Evolutionary conservation across 148 eudicot genomes (phyloP), one percentile per base, ranked within the genome.

Genomic region (Salicornia ramosissima): DNA sequence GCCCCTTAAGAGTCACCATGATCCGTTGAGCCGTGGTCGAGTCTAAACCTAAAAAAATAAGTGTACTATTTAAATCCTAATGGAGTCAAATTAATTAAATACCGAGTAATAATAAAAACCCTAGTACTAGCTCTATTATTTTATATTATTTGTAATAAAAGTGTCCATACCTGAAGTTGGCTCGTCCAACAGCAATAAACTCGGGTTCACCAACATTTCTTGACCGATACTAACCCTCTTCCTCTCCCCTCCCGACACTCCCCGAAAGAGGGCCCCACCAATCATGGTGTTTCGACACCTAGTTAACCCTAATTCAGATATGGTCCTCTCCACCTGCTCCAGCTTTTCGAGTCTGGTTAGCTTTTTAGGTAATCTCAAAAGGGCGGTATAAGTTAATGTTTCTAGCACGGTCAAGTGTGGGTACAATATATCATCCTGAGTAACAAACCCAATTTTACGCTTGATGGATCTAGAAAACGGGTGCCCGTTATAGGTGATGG

Each of bases 151-250:
- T n/a, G n/a, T n/a, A n/a, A n/a, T n/a, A n/a, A n/a, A n/a, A n/a
- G n/a, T n/a, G n/a, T n/a, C n/a, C n/a, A n/a, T n/a, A n/a, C n/a
- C 97, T 0, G 97, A 91, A 2, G 97, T 91, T 6, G 97, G 97
- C 72, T 91, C 97, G 58, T 91, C 97, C 29, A 91, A 77, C 70
- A 91, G 68, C 66, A 91, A 78, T 52, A 91, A 67, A 40, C 92
- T 85, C 0, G 97, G 97, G 70, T 91, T 91, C 69, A 91, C 90
- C 40, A 91, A 21, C 96, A 91, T 85, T 71, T 91, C 97, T 64
- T 85, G 88, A 21, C 97, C 96, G 3, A 91, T 87, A 70, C 92
- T 89, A 19, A 91, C 92, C 67, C 97, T 72, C 52, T 89, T 92
- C 30, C 96, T 81, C 73, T 92, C 97, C 0, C 97, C 97, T 0